phyloP scores from a whole-genome alignment of 345 rosid genomes.

The Murraya paniculata region DNA sequence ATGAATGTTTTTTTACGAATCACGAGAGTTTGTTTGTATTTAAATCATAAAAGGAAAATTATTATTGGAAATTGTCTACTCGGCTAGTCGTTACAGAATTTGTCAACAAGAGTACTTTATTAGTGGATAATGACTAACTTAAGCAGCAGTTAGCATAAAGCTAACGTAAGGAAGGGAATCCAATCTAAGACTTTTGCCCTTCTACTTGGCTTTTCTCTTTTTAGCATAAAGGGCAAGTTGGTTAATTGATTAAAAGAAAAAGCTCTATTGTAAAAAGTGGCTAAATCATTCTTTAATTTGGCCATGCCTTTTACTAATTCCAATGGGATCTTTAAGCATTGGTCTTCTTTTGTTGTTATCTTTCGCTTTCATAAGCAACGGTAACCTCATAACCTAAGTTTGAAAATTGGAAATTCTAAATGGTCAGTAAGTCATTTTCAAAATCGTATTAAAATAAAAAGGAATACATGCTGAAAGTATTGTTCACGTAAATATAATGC shows the following conservation, averaged over 20 bases:
- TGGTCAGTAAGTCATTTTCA: too few species aligned
- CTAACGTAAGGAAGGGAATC: not conserved
- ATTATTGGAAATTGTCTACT: too few species aligned
- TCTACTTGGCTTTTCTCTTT: not conserved
- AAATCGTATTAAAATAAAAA: too few species aligned
- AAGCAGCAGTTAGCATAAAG: too few species aligned
- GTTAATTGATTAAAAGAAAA: not conserved
- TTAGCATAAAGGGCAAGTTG: not conserved
- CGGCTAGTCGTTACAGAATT: too few species aligned
- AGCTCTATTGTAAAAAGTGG: not conserved
- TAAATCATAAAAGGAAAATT: too few species aligned
- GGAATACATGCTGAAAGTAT: too few species aligned
- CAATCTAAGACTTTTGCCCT: not conserved
- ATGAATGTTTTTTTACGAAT: too few species aligned
- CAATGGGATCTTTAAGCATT: not conserved
- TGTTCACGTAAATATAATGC: not conserved
- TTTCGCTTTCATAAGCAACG: not conserved
- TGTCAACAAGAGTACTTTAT: too few species aligned
- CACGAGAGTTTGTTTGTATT: too few species aligned
- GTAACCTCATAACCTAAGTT: not conserved
- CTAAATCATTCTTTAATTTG: not conserved
- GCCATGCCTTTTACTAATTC: not conserved
- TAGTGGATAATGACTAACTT: too few species aligned
- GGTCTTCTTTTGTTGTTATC: not conserved
- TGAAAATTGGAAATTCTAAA: not conserved